phyloP scores from a whole-genome alignment of 2,329 filamentous ascomycete genomes.

The Penicillium griseofulvum region DNA sequence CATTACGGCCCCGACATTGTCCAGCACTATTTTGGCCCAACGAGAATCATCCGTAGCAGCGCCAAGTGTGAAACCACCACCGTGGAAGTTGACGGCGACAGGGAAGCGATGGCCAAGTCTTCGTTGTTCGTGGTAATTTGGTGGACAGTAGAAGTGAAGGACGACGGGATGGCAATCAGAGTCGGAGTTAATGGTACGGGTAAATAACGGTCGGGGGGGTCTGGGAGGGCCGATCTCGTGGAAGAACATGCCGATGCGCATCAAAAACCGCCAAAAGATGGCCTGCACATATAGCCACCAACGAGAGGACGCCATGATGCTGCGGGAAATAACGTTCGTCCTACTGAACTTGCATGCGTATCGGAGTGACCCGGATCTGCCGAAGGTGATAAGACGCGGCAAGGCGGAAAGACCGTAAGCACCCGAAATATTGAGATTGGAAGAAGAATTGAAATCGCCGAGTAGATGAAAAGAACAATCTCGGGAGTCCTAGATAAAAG shows the following conservation, averaged over 20 bases:
- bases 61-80: slow-evolving; percentile 62
- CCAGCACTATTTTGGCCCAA: slow-evolving; percentile 57
- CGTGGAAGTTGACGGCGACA: slow-evolving; percentile 63
- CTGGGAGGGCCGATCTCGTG: slow-evolving; percentile 62
- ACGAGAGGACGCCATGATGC: slow-evolving; percentile 44
- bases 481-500: background rate
- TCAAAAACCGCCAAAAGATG: slow-evolving; percentile 64
- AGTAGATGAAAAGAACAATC: background rate
- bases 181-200: slow-evolving; percentile 53
- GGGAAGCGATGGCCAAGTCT: slow-evolving; percentile 50
- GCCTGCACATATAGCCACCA: slow-evolving; percentile 64
- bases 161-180: slow-evolving; percentile 51
- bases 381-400: background rate
- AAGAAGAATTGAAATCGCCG: background rate
- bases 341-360: background rate
- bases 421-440: background rate
- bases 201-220: slow-evolving; percentile 61
- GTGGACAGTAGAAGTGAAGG: slow-evolving; percentile 62
- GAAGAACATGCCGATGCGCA: slow-evolving; percentile 67
- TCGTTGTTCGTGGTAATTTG: slow-evolving; percentile 33
- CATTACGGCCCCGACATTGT: slow-evolving; percentile 57
- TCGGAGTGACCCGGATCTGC: background rate
- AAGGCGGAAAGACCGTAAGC: background rate
- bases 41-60: slow-evolving; percentile 59
- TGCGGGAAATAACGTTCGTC: slow-evolving; percentile 11